Conservation (phyloP, 2,329 filamentous ascomycete genomes). For the Verticillium tricorpus region DNA sequence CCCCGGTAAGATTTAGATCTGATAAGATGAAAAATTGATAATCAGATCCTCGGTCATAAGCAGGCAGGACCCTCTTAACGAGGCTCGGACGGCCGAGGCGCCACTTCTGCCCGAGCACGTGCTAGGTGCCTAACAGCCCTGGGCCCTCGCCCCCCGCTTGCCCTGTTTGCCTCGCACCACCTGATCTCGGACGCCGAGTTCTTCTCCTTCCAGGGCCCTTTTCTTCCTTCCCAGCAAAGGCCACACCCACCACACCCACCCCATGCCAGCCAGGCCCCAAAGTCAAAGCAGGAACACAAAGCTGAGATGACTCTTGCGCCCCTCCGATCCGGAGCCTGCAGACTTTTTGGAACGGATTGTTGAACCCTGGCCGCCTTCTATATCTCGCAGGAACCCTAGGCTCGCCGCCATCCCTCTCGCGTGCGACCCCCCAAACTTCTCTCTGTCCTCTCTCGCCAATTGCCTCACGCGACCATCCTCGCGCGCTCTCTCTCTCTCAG, state of each 20-base stretch:
- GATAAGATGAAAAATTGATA: conserved; percentile 3
- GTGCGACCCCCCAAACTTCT: too few species aligned
- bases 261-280: background rate
- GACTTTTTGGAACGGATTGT: background rate
- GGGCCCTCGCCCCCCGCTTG: background rate
- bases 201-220: too few species aligned
- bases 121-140: background rate
- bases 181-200: background rate
- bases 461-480: too few species aligned
- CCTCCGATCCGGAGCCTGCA: background rate
- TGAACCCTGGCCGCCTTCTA: too few species aligned
- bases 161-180: background rate
- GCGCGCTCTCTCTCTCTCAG: background rate
- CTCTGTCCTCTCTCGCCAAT: too few species aligned
- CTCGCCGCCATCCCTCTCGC: too few species aligned
- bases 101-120: background rate
- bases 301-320: background rate
- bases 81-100: background rate
- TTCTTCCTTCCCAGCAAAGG: background rate
- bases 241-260: background rate
- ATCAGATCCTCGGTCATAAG: background rate
- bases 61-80: background rate
- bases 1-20: background rate
- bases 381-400: too few species aligned
- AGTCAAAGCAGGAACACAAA: background rate